phyloP scores from a whole-genome alignment of 495 filamentous ascomycete species.

The Chaetomium fimeti region DNA sequence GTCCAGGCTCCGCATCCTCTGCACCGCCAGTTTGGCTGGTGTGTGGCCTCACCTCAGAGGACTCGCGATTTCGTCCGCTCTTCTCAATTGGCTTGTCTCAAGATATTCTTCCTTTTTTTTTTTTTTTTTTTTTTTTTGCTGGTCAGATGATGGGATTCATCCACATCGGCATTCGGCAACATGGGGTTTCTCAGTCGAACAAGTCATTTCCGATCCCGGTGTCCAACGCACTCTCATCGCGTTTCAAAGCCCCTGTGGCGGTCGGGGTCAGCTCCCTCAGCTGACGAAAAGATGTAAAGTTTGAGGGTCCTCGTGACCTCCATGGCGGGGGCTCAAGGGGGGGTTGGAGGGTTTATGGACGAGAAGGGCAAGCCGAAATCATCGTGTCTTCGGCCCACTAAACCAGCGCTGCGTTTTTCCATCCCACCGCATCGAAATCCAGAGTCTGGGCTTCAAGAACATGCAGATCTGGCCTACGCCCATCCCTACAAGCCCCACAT shows the following conservation, averaged over 20 bases:
- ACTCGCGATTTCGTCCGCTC: not conserved
- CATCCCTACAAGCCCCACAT: not conserved
- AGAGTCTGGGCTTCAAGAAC: conserved; percentile 5
- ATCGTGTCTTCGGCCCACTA: not conserved
- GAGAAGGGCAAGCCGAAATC: conserved; percentile 2
- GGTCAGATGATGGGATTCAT: not conserved
- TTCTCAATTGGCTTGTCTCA: not conserved
- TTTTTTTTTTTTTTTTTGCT: not conserved
- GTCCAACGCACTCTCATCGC: not conserved
- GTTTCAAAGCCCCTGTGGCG: not conserved
- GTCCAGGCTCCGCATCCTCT: not conserved
- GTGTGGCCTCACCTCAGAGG: not conserved
- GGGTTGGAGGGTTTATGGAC: not conserved
- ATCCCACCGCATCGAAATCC: not conserved
- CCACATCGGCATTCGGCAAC: not conserved
- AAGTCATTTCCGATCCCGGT: conserved; percentile 1
- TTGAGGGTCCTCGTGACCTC: conserved; percentile 11
- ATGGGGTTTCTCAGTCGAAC: not conserved
- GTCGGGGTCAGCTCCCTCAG: not conserved
- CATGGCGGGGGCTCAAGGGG: not conserved
- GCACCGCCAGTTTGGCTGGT: not conserved
- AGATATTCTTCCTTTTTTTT: not conserved
- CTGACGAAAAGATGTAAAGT: not conserved
- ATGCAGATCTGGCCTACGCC: conserved; percentile 9
- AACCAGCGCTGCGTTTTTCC: not conserved